Conservation (phyloP, 208 protist genomes). For the Crithidia acanthocephali region DNA sequence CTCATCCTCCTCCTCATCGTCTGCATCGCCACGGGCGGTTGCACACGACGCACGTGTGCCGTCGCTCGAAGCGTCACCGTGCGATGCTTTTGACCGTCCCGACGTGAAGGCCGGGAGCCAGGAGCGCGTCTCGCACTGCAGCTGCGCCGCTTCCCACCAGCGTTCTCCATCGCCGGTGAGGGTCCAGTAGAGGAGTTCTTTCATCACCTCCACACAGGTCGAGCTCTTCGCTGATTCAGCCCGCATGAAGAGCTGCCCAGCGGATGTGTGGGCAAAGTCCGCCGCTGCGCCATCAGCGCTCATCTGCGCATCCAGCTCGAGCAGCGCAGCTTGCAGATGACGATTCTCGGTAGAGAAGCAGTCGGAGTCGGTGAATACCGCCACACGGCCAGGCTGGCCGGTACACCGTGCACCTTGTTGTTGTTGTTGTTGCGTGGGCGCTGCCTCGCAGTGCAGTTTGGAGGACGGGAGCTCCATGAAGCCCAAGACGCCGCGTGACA, state of each 20-base stretch:
- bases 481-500: conserved; percentile 24
- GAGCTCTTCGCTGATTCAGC: conserved; percentile 22
- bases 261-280: background rate
- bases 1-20: background rate
- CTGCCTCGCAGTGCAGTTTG: background rate
- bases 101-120: conserved; percentile 2
- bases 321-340: conserved; percentile 18
- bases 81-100: background rate
- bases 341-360: conserved; percentile 39
- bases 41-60: too few relatives aligned
- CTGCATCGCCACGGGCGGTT: background rate
- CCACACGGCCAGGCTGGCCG: conserved; percentile 24
- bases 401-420: background rate
- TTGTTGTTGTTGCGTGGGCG: background rate
- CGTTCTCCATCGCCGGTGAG: background rate
- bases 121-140: conserved; percentile 17
- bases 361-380: conserved; percentile 63
- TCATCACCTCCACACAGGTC: conserved; percentile 46
- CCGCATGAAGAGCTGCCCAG: conserved; percentile 18
- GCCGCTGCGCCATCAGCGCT: background rate
- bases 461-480: conserved; percentile 11
- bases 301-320: conserved; percentile 12
- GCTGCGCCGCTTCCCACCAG: conserved; percentile 8
- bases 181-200: conserved; percentile 37
- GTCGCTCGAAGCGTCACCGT: too few relatives aligned